Percentiles rank a stretch among this genome's conserved stretches.
phyloP scores from a whole-genome alignment of 345 rosid genomes.

The Heritiera littoralis region DNA sequence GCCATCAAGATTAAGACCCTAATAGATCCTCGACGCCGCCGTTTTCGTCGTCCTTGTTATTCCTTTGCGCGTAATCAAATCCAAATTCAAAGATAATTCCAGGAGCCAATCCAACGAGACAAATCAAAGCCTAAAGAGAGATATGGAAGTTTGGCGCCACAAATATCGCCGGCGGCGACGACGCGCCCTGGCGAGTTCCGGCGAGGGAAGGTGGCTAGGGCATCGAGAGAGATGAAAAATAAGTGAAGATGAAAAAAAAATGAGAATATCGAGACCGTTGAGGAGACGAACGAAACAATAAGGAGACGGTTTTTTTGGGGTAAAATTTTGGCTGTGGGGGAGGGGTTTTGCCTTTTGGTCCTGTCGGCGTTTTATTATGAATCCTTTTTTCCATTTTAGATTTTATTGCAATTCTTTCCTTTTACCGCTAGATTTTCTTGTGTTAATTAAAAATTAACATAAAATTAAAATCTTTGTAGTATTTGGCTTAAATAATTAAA shows the following conservation, averaged over 20 bases:
- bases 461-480: too few relatives aligned
- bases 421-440: too few relatives aligned
- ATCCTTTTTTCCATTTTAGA: too few relatives aligned
- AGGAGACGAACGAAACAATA: background rate
- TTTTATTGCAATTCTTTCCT: too few relatives aligned
- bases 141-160: too few relatives aligned
- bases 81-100: conserved; percentile 2
- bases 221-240: background rate
- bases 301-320: background rate
- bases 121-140: conserved; percentile 6
- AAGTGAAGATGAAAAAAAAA: background rate
- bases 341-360: too few relatives aligned
- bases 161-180: conserved; percentile 16
- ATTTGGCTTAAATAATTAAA: too few relatives aligned
- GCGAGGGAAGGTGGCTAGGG: conserved; percentile 14
- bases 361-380: too few relatives aligned
- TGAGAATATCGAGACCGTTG: background rate
- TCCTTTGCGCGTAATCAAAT: background rate
- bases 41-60: background rate
- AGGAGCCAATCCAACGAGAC: background rate
- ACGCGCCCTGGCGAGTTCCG: conserved; percentile 12
- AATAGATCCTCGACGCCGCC: conserved; percentile 22
- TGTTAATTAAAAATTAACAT: too few relatives aligned
- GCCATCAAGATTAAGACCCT: conserved; percentile 53
- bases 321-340: background rate